These are phyloP conservation scores for Phytophthora gonapodyides DNA, from an alignment of 352 stramenopile species.

Conservation along the genomic window DNA sequence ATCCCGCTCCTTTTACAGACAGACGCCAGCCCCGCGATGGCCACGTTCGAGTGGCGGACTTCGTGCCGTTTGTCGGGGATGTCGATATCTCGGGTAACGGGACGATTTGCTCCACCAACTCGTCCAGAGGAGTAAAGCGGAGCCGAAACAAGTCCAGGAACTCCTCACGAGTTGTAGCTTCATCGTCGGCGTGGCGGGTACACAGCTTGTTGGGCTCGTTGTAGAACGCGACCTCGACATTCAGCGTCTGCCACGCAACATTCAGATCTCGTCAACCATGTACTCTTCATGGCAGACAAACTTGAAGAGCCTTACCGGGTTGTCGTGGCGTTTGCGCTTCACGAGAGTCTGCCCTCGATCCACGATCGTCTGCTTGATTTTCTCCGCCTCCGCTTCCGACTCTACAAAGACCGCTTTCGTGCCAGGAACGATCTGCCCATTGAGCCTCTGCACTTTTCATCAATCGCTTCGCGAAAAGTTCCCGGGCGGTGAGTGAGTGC, in stretches of 20 bases:
- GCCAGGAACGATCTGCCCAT: constrained; percentile 10
- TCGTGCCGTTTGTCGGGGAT: too few species aligned
- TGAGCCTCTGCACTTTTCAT: constrained; percentile 11
- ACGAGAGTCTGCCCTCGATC: constrained; percentile 3
- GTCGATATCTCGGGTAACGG: not conserved
- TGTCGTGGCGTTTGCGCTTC: constrained; percentile 7
- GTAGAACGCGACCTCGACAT: constrained; percentile 14
- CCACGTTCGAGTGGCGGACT: not conserved
- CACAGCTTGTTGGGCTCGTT: constrained; percentile 18
- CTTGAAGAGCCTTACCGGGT: too few species aligned
- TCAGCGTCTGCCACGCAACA: constrained; percentile 5
- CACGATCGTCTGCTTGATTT: constrained; percentile 20
- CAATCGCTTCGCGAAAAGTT: constrained; percentile 10
- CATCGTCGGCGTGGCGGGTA: constrained; percentile 15
- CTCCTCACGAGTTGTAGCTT: constrained; percentile 15
- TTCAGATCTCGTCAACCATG: not conserved
- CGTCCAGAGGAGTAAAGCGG: constrained; percentile 10
- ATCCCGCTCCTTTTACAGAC: too few species aligned
- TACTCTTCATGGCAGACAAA: too few species aligned
- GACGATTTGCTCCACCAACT: constrained; percentile 8
- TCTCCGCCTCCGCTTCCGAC: constrained; percentile 9
- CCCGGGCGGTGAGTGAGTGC: too few species aligned
- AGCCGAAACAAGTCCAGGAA: constrained; percentile 13
- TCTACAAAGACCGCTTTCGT: constrained; percentile 15
- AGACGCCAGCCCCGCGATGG: too few species aligned